Conservation (phyloP, 2,329 filamentous ascomycete species). For the Diaporthe vexans region DNA sequence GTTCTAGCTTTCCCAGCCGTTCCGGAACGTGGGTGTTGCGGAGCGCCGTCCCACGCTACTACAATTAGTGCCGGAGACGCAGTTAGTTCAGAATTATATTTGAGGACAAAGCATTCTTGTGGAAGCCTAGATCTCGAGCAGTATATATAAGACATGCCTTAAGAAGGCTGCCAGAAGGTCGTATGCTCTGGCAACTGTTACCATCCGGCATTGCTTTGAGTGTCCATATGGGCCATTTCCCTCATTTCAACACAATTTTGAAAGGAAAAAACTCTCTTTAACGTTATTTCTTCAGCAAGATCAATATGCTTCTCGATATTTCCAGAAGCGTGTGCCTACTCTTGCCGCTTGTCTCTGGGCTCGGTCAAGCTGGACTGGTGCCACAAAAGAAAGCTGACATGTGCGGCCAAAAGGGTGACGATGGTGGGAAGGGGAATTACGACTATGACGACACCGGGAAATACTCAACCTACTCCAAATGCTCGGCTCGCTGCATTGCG, state of each 20-base stretch:
- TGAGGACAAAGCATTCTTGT: background rate
- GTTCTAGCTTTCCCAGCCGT: background rate
- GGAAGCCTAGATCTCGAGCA: background rate
- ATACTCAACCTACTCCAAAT: constrained; percentile 22
- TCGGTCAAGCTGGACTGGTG: constrained; percentile 19
- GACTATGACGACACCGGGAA: constrained; percentile 13
- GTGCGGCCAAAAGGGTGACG: constrained; percentile 26
- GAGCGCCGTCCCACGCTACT: background rate
- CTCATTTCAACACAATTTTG: background rate
- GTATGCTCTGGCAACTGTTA: background rate
- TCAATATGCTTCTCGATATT: background rate
- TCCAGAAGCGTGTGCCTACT: background rate
- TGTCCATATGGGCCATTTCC: background rate
- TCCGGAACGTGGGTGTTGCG: background rate
- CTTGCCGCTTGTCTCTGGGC: constrained; percentile 10
- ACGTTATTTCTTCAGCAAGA: background rate
- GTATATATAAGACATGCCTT: background rate
- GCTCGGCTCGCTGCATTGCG: constrained; percentile 18
- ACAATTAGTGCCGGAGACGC: background rate
- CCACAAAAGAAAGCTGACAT: constrained; percentile 32
- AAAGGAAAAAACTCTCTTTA: background rate
- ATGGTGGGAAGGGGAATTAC: constrained; percentile 33
- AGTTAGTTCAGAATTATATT: background rate
- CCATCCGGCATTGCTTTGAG: background rate
- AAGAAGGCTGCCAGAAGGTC: too few species aligned